phyloP scores from a whole-genome alignment of 148 eudicot species.

The Rhododendron ovatum region DNA sequence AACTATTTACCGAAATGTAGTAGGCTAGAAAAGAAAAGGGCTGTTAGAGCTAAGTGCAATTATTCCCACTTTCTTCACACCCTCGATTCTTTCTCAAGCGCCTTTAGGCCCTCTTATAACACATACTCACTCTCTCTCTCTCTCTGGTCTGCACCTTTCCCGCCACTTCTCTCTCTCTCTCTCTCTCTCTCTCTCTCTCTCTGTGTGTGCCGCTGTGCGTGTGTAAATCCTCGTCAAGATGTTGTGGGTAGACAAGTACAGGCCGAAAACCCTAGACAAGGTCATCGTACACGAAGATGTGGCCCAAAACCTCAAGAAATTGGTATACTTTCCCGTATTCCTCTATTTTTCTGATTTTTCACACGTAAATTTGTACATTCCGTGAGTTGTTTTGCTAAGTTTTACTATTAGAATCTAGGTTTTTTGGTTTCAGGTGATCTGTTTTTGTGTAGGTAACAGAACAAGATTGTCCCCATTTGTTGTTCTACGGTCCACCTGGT shows the following conservation, averaged over 20 bases:
- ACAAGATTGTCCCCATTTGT: slow-evolving; percentile 95
- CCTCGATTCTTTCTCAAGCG: background rate
- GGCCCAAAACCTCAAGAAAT: slow-evolving; percentile 81
- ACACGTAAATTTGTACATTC: background rate
- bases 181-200: slow-evolving; percentile 2
- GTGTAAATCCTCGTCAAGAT: slow-evolving; percentile 21
- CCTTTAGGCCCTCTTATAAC: background rate
- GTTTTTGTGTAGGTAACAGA: slow-evolving; percentile 55
- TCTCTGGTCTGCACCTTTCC: slow-evolving; percentile 15
- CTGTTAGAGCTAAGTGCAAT: background rate
- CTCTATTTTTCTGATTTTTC: background rate
- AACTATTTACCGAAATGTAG: too few species aligned
- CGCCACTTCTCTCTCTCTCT: slow-evolving; percentile 26
- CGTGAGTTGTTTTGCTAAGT: background rate
- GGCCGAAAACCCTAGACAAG: slow-evolving; percentile 96
- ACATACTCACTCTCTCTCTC: background rate
- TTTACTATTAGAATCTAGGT: background rate
- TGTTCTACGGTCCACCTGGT: slow-evolving; percentile 90
- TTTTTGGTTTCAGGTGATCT: background rate
- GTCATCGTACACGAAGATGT: slow-evolving; percentile 70
- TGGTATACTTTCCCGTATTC: slow-evolving; percentile 33
- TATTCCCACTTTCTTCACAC: background rate
- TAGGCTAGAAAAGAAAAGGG: too few species aligned
- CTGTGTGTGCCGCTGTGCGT: background rate
- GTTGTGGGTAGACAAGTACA: slow-evolving; percentile 98